Conservation (phyloP, 495 filamentous ascomycete genomes). For the Tuber indicum region DNA sequence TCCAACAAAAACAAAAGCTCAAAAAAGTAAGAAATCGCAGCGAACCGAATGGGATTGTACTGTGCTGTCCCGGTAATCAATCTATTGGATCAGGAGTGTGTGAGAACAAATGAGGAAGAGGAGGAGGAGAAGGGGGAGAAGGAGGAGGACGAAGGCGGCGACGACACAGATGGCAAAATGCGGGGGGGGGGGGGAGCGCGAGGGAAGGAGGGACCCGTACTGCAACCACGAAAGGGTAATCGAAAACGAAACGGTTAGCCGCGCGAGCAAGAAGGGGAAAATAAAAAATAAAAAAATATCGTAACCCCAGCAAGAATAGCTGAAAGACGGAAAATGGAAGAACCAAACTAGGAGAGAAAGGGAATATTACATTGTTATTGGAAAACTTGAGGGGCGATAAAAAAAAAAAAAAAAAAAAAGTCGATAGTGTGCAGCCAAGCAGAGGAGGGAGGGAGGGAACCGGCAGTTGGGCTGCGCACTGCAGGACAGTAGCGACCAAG, state of each 20-base stretch:
- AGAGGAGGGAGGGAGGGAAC: neutral
- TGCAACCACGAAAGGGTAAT: constrained; percentile 4
- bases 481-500: constrained; percentile 1
- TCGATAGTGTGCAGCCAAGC: neutral
- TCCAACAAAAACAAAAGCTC: neutral
- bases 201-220: neutral
- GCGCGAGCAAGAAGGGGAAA: neutral
- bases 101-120: constrained; percentile 11
- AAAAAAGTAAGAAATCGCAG: neutral
- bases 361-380: neutral
- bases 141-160: constrained; percentile 28
- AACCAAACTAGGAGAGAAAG: neutral
- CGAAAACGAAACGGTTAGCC: constrained; percentile 3
- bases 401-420: neutral
- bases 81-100: constrained; percentile 22
- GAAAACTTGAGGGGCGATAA: neutral
- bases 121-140: neutral
- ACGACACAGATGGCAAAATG: neutral
- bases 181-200: neutral
- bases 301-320: neutral
- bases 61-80: constrained; percentile 13
- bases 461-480: constrained; percentile 3
- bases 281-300: neutral
- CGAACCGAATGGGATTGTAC: neutral
- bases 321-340: neutral